Evolutionary conservation across 2,329 filamentous ascomycete genomes (phyloP), one percentile per base, ranked within the genome.

Genomic region (Orbilia javanica): DNA sequence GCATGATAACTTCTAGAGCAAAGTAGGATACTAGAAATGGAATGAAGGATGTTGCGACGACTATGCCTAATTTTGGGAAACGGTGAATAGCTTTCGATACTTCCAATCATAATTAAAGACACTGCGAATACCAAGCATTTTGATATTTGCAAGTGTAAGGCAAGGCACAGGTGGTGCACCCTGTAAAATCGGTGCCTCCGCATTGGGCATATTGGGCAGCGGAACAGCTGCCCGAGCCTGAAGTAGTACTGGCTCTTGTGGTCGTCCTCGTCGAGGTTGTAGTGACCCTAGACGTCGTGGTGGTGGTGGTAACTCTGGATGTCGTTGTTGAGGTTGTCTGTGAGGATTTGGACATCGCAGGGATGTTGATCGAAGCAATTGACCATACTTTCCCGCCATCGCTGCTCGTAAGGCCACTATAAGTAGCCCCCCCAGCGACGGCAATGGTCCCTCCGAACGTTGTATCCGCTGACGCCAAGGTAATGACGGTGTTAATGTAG

Each of bases 401-500:
- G 34, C 82, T 83, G 29, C 82, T 84, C 11, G 71, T 82, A 11
- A 85, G 69, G 0, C 83, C 82, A 3, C 80, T 82, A 65, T 85
- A 85, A 0, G 81, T 84, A 1, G 83, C 83, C 29, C 84, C 84
- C 3, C 77, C 74, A 53, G 79, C 81, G n/a, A 78, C 70, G 5
- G 79, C 73, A 25, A 83, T 79, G 4, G 82, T 84, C 20, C 79
- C 71, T 42, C 81, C 81, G 62, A 83, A 84, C 6, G 79, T 79
- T 22, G 81, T 80, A 72, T 84, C 84, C 0, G 83, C 82, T 4
- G 80, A 79, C 0, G 82, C 82, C 4, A 85, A 82, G 15, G 84
- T 85, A 69, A 85, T 84, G n/a, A 80, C 80, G 0, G 84, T 86
- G 72, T 85, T 83, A 46, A 83, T 66, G 78, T 86, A 86, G 15